Base-by-base conservation (phyloP, 176 grass and related monocot species). In the Guadua angustifolia region DNA sequence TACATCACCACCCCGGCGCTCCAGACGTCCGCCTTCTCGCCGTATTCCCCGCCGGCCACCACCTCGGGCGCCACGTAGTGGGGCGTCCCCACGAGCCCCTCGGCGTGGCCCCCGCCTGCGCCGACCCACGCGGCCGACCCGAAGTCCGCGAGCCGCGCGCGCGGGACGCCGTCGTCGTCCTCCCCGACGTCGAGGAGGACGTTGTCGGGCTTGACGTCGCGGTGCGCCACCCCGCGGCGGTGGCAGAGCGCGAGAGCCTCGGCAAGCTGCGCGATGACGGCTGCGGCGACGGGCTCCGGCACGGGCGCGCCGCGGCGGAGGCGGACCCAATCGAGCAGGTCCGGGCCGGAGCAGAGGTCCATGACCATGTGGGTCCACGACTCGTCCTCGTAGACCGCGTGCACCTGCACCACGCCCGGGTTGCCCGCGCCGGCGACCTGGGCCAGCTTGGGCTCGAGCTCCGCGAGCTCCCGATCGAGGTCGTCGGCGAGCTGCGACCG, bases 1-100 rank as follows among this genome's bases (percentile, higher is more conserved):
- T 97, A 97, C 79, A 97, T 88, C 64, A 97, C 89, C 82, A 97
- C 94, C 5, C 94, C 94, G 3, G 91, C 91, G 75, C 94, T 94
- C 91, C 94, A 97, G 82, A 94, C 91, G 56, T 94, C 91, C 5
- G 90, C 91, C 88, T 97, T 96, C 14, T 88, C 94, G 14, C 91
- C 94, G 77, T 96, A 96, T 72, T 96, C 89, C 3, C 65, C 84
- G 4, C 91, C 91, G 22, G 78, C 73, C 2, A 95, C 86, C 67
- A 95, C 93, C 88, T 95, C 93, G 18, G 93, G 93, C 7, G 90
- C 93, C 66, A 95, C 93, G 78, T 95, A 93, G 82, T 93, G 89
- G 2, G 93, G 93, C 6, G 93, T 95, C 11, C 93, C 93, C 9
- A 95, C 93, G 21, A 95, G 86, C 1, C 93, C 94, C 71, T 90